Conservation (phyloP, 208 protist genomes). For the Phytomonas sp. region DNA sequence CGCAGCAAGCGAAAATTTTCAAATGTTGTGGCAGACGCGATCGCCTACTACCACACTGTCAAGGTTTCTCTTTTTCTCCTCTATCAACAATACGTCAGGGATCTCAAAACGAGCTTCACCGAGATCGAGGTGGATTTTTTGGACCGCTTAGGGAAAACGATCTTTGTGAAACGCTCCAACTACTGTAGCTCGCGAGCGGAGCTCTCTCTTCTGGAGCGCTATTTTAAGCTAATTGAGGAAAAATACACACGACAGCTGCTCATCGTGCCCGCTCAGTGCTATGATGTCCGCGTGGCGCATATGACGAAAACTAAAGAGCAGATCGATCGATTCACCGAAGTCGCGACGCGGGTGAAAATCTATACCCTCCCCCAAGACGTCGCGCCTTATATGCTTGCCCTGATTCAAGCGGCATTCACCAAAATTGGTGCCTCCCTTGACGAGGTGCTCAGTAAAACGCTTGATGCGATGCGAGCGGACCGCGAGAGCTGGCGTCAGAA, state of each 20-base stretch:
- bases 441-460: slow-evolving; percentile 56
- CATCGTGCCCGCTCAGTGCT: slow-evolving; percentile 51
- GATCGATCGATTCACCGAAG: slow-evolving; percentile 52
- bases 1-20: slow-evolving; percentile 45
- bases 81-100: slow-evolving; percentile 52
- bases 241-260: slow-evolving; percentile 73
- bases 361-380: slow-evolving; percentile 46
- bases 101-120: slow-evolving; percentile 45
- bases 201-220: slow-evolving; percentile 55
- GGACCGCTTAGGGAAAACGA: slow-evolving; percentile 38
- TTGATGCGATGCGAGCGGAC: slow-evolving; percentile 51
- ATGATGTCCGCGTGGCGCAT: slow-evolving; percentile 77
- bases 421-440: slow-evolving; percentile 55
- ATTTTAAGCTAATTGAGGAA: slow-evolving; percentile 67
- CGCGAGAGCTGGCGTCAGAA: slow-evolving; percentile 65
- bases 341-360: slow-evolving; percentile 36
- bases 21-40: slow-evolving; percentile 55
- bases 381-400: slow-evolving; percentile 41
- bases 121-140: slow-evolving; percentile 58
- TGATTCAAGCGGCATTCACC: slow-evolving; percentile 34
- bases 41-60: slow-evolving; percentile 67
- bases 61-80: slow-evolving; percentile 54
- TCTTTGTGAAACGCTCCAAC: slow-evolving; percentile 38
- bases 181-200: slow-evolving; percentile 35
- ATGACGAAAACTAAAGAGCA: slow-evolving; percentile 74